Base-by-base conservation (phyloP, 2,329 filamentous ascomycete species). In the Colletotrichum chlorophyti region DNA sequence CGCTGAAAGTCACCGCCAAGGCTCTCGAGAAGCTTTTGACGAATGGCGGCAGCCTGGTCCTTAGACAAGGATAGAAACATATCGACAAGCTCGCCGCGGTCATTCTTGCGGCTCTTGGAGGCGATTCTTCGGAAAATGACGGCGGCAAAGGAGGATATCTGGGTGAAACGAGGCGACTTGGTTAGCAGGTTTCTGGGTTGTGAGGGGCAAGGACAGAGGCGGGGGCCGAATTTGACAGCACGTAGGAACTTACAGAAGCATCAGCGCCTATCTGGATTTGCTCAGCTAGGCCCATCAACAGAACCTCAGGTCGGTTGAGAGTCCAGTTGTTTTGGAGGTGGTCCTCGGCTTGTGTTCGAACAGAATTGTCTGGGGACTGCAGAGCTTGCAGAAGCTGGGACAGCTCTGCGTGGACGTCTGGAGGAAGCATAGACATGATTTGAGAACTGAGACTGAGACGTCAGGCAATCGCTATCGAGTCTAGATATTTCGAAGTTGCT, bases 51-150 rank as follows among this genome's bases (percentile, higher is more conserved):
- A 64, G 90, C 88, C 71, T 95, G 89, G 31, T 91, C 87, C 58
- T 83, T 80, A 64, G 84, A 83, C 50, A 98, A 81, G 32, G 90
- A 92, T 62, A 95, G 83, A 72, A 98, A 98, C 58, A 96, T 83
- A 74, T 99, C 95, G 64, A 89, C 84, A 58, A 84, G 88, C 54
- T 91, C 87, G 63, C 86, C 87, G 21, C 85, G 83, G 5, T 83
- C 81, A 63, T 86, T 84, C 79, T 97, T 97, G 67, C 90, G 86
- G 43, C 90, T 90, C 75, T 96, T 97, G 58, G 91, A 93, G 43
- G 95, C 87, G 76, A 98, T 96, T 70, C 93, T 88, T 68, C 95
- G 89, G 78, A 99, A 98, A 64, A 99, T 89, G 41, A 99, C 92
- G 53, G 95, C 91, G 51, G 93, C 88, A 72, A 97, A 99, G 14